Conservation (phyloP, 2,329 filamentous ascomycete genomes). For the Sporothrix euskadiensis region DNA sequence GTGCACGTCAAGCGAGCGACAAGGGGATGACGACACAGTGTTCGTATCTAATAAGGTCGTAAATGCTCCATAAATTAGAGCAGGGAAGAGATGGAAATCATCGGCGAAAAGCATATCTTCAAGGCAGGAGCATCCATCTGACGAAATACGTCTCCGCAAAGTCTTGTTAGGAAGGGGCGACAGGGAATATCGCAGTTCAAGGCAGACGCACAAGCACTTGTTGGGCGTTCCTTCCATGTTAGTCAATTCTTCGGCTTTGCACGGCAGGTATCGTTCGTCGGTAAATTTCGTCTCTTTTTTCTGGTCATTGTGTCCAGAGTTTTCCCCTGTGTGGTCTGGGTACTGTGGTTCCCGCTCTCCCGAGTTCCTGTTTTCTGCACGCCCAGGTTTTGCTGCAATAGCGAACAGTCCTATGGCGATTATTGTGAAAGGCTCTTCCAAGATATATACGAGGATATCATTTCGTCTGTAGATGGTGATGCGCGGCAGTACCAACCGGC, state of each 20-base stretch:
- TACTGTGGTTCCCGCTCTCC: not conserved
- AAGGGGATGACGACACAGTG: constrained; percentile 1
- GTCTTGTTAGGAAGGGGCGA: not conserved
- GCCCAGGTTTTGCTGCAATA: constrained; percentile 18
- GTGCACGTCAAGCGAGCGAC: constrained; percentile 1
- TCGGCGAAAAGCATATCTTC: not conserved
- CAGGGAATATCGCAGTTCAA: not conserved
- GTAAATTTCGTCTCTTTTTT: constrained; percentile 1
- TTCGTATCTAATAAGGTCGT: not conserved
- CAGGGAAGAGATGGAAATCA: not conserved
- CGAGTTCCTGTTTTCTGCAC: constrained; percentile 5
- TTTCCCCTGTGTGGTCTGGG: not conserved
- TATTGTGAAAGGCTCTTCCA: not conserved
- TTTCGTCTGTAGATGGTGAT: not conserved
- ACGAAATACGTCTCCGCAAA: not conserved
- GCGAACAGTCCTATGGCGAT: constrained; percentile 18
- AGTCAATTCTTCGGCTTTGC: not conserved
- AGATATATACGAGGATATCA: not conserved
- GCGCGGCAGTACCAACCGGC: not conserved
- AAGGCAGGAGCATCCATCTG: not conserved
- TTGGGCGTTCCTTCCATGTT: constrained; percentile 2
- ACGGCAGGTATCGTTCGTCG: constrained; percentile 4
- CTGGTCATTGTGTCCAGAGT: not conserved
- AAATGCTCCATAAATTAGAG: not conserved
- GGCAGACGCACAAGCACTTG: not conserved